A percentile compares a stretch with the other conserved stretches of the same genome.
Evolutionary conservation across 192 early-diverging fungal species (phyloP).

Genomic region (Obelidium mucronatum): DNA sequence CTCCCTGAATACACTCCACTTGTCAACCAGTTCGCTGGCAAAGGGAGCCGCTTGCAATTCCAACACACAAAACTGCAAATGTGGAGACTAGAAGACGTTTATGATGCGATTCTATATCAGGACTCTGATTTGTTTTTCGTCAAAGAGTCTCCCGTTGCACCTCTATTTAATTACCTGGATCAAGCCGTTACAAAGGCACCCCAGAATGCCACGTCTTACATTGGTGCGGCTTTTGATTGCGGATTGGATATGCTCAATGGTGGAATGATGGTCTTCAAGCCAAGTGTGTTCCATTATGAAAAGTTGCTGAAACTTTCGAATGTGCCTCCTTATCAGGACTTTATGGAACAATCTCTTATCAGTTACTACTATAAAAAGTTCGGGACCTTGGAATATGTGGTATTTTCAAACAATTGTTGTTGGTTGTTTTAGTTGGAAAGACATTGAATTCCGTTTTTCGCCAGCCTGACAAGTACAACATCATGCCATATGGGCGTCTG

Average conservation of each 20-base stretch:
- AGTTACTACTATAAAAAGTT: background rate
- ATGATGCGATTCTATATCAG: background rate
- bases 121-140: conserved; percentile 24
- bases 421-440: too few species aligned
- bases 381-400: background rate
- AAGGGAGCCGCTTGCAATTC: background rate
- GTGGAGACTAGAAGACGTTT: conserved; percentile 19
- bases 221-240: background rate
- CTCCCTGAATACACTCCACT: background rate
- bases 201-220: background rate
- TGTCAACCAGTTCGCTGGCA: background rate
- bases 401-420: background rate
- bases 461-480: conserved; percentile 15
- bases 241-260: background rate
- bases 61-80: conserved; percentile 27
- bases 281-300: conserved; percentile 5
- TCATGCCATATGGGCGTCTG: background rate
- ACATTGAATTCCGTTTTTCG: too few species aligned
- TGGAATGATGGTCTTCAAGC: conserved; percentile 18
- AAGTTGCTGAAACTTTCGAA: background rate
- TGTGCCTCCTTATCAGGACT: background rate
- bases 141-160: background rate
- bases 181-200: background rate
- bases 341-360: conserved; percentile 6
- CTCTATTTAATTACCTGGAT: background rate